Base-by-base conservation (phyloP, 176 grass and related monocot species). In the Neostapfia colusana region DNA sequence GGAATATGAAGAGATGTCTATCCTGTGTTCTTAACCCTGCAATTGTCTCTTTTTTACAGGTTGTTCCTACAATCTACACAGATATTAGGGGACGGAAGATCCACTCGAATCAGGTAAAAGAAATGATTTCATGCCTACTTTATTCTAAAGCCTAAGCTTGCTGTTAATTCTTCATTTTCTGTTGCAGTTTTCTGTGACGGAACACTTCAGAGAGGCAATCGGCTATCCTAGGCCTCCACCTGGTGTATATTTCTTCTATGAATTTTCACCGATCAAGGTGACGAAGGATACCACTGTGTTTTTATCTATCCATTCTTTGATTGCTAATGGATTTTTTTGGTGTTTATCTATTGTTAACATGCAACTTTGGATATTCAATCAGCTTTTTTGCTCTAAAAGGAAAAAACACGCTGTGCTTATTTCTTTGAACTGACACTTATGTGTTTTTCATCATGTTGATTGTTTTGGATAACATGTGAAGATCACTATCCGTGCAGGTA, bases 11-110 rank as follows among this genome's bases (percentile, higher is more conserved):
- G n/a, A n/a, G n/a, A n/a, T n/a, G n/a, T n/a, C n/a, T n/a, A n/a
- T n/a, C n/a, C n/a, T n/a, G n/a, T n/a, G n/a, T n/a, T n/a, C n/a
- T n/a, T n/a, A n/a, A n/a, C n/a, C n/a, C n/a, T 62, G 28, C 25
- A 62, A 80, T n/a, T 51, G 25, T 65, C 20, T 78, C 16, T 58
- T 71, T 67, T 81, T 59, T 70, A 60, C 71, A 99, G 95, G 95
- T 99, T 81, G 95, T 99, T 87, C 95, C 95, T 86, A 99, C 95
- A 66, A 99, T 99, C 56, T 99, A 99, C 78, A 95, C 89, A 5
- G 92, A 99, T 82, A 95, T 99, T 50, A 94, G 80, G 80, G 92
- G 95, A 35, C 89, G 79, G 56, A 99, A 99, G 79, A 99, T 99
- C 62, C 34, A 94, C 80, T 92, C 95, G 69, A 99, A 99, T 84